phyloP scores from a whole-genome alignment of 805 yeast genomes.

The Ogataea chonburiensis region DNA sequence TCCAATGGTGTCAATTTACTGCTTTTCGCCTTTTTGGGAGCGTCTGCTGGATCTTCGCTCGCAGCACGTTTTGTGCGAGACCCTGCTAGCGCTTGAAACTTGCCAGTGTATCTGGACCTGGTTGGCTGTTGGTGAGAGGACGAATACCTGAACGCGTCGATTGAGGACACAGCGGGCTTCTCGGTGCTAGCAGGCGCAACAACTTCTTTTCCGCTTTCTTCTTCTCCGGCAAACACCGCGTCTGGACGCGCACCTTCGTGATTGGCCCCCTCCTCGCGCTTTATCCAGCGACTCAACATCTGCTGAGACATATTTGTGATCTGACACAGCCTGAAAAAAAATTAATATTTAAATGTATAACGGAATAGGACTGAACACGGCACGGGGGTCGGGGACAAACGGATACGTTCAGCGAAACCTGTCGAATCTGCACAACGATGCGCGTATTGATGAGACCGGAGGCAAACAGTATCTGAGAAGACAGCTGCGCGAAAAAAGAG shows the following conservation, averaged over 20 bases:
- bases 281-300: conserved; percentile 22
- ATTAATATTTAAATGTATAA: conserved; percentile 35
- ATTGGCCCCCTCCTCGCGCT: conserved; percentile 3
- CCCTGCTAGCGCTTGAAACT: too few species aligned
- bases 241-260: background rate
- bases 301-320: conserved; percentile 23
- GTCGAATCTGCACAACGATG: conserved; percentile 25
- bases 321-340: conserved; percentile 10
- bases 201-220: background rate
- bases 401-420: conserved; percentile 55
- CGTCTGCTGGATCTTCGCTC: conserved; percentile 4
- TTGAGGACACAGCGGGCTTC: too few species aligned
- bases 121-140: background rate
- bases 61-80: conserved; percentile 6
- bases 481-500: conserved; percentile 21
- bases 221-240: background rate
- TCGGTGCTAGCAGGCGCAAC: too few species aligned
- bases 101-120: conserved; percentile 4
- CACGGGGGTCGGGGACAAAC: conserved; percentile 63
- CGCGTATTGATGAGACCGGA: conserved; percentile 27
- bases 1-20: conserved; percentile 71
- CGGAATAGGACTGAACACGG: conserved; percentile 55
- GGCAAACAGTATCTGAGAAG: conserved; percentile 41
- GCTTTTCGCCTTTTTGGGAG: conserved; percentile 13
- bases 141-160: conserved; percentile 10